phyloP scores from a whole-genome alignment of 2,329 filamentous ascomycete genomes.

The Fusarium pseudonygamai region DNA sequence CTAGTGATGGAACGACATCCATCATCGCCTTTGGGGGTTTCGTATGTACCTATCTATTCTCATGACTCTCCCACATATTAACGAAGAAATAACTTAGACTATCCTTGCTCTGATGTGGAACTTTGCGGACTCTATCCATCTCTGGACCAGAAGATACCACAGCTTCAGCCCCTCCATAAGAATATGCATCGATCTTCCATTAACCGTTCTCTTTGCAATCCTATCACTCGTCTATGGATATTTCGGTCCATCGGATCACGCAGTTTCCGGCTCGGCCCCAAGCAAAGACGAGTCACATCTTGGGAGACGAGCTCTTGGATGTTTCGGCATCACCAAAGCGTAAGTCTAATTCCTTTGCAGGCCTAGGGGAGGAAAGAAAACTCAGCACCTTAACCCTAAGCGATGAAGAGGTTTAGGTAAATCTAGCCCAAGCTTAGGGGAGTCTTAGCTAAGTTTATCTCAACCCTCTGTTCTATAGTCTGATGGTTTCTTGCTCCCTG shows the following conservation, averaged over 20 bases:
- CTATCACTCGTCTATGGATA: background rate
- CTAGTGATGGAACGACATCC: background rate
- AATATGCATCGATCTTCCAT: background rate
- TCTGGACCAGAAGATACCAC: constrained; percentile 5
- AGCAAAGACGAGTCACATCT: constrained; percentile 23
- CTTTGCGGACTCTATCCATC: background rate
- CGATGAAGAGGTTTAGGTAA: too few relatives aligned
- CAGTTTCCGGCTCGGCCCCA: background rate
- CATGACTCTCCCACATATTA: background rate
- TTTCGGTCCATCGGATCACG: constrained; percentile 3
- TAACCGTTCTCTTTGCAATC: background rate
- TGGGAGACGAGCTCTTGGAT: constrained; percentile 12
- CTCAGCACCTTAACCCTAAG: too few relatives aligned
- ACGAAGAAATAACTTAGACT: background rate
- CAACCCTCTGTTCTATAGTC: too few relatives aligned
- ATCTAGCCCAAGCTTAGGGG: background rate
- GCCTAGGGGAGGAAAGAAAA: too few relatives aligned
- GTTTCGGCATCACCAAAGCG: constrained; percentile 24
- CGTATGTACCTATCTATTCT: background rate
- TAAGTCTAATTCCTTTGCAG: background rate
- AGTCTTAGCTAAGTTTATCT: too few relatives aligned
- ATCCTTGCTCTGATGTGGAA: constrained; percentile 11
- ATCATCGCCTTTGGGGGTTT: constrained; percentile 11
- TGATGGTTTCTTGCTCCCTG: background rate
- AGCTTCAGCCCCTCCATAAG: background rate